Base-by-base conservation (phyloP, 2,329 filamentous ascomycete genomes). In the Talaromyces albobiverticillius region DNA sequence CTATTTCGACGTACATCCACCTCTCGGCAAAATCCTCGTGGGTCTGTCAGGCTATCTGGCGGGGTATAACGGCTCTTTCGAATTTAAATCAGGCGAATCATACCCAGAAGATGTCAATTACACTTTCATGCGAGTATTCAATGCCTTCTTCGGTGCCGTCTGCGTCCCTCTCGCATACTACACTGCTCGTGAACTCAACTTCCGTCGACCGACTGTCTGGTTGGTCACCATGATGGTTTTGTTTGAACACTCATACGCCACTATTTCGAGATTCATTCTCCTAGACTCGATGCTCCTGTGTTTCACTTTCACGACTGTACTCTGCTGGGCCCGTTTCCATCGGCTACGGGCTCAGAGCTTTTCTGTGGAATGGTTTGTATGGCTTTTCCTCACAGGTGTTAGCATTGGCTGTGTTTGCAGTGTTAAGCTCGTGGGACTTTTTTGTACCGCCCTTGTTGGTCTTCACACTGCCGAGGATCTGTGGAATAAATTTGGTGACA, bases 161-260 rank as follows among this genome's bases (percentile, higher is more conserved):
- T 96, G 90, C 68, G 86, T 99, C 45, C 94, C 94, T 16, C 77
- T 99, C 73, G 93, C 94, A 54, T 99, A 97, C 79, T 97, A 84
- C 72, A 99, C 94, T 34, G 93, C 93, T 31, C 89, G 87, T 66
- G 92, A 96, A 74, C 79, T 99, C 65, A 89, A 91, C 69, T 87
- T 97, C 69, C 86, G 85, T 68, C 85, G 88, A 61, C 87, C 90
- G 40, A 88, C 92, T 47, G 90, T 96, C 62, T 99, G 94, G 94
- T 81, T 99, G 54, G 86, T 97, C 55, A 94, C 92, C 18, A 79
- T 97, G 64, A 96, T 96, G 90, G 92, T 99, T 42, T 84, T 99
- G 40, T 99, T 91, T 79, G 94, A 99, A 74, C 99, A 99, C 79
- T 97, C 94, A 49, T 99, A 97, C 78, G 96, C 94, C 46, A 97